These are phyloP conservation scores for Malania oleifera DNA, from an alignment of 164 flowering plant genomes.

Conservation along the genomic window DNA sequence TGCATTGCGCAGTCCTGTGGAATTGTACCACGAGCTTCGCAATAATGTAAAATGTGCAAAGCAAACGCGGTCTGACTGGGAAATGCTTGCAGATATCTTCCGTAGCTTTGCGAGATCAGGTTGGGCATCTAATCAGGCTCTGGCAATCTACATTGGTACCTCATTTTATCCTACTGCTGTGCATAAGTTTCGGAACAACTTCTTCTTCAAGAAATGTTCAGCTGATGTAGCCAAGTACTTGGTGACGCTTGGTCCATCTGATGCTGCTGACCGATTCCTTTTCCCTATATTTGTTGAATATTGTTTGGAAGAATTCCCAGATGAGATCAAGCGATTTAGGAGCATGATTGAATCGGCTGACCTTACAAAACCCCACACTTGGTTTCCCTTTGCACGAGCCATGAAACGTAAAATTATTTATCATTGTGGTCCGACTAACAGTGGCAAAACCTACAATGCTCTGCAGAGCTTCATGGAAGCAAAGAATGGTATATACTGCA, in stretches of 20 bases:
- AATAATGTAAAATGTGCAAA: conserved; percentile 20
- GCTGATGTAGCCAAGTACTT: conserved; percentile 43
- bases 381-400: conserved; percentile 93
- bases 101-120: conserved; percentile 44
- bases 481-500: conserved; percentile 74
- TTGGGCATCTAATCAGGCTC: conserved; percentile 85
- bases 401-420: conserved; percentile 86
- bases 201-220: conserved; percentile 49
- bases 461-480: conserved; percentile 89
- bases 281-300: conserved; percentile 84
- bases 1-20: conserved; percentile 48
- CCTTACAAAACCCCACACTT: conserved; percentile 83
- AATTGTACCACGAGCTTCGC: conserved; percentile 48
- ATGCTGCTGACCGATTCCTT: conserved; percentile 51
- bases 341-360: conserved; percentile 67
- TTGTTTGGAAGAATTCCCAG: conserved; percentile 74
- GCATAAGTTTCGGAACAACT: conserved; percentile 34
- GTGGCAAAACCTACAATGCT: conserved; percentile 93
- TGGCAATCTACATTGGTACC: conserved; percentile 70
- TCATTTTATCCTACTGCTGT: conserved; percentile 78
- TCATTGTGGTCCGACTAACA: conserved; percentile 95
- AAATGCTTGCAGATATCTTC: conserved; percentile 41
- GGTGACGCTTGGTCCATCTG: conserved; percentile 51
- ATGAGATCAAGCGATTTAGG: conserved; percentile 68
- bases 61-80: conserved; percentile 36